Percentiles rank a stretch among this genome's conserved stretches.
Evolutionary conservation across 352 stramenopile genomes (phyloP).

Genomic region (Thalassiosira hispida): DNA sequence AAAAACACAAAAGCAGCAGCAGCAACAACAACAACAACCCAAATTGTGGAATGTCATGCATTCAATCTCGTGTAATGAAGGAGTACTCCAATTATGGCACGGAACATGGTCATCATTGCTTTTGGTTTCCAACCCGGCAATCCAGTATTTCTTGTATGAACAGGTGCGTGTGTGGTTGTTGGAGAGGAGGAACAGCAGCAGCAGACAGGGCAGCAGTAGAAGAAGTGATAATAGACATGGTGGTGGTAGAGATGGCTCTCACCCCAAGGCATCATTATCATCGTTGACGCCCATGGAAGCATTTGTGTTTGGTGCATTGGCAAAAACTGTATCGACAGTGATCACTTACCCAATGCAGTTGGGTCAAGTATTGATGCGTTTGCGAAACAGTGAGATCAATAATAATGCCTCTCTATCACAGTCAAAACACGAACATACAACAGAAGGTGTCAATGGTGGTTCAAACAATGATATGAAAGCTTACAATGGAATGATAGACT

Average conservation of each 20-base stretch:
- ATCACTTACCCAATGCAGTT: slow-evolving; percentile 94
- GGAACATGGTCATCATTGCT: slow-evolving; percentile 91
- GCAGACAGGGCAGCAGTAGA: background rate
- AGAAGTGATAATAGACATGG: background rate
- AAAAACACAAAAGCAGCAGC: slow-evolving; percentile 49
- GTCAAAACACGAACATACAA: no score
- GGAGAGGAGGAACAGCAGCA: slow-evolving; percentile 4
- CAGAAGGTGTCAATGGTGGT: no score
- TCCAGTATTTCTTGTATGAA: slow-evolving; percentile 95
- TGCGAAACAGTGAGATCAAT: slow-evolving; percentile 64
- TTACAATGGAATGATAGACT: slow-evolving; percentile 77
- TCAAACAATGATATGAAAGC: slow-evolving; percentile 3
- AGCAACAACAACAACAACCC: slow-evolving; percentile 23
- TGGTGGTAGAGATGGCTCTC: background rate
- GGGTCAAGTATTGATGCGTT: slow-evolving; percentile 90
- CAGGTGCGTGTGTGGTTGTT: slow-evolving; percentile 88
- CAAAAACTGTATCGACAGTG: slow-evolving; percentile 92
- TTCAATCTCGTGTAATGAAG: slow-evolving; percentile 74
- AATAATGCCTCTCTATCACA: background rate
- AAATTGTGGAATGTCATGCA: slow-evolving; percentile 51
- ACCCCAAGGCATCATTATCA: slow-evolving; percentile 51
- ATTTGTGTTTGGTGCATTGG: slow-evolving; percentile 90
- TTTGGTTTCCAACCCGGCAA: slow-evolving; percentile 93
- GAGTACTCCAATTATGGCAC: slow-evolving; percentile 90
- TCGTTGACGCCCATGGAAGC: slow-evolving; percentile 84